These are phyloP conservation scores for Stagonosporopsis rhizophila DNA, from an alignment of 2,329 filamentous ascomycete species.

Conservation along the genomic window DNA sequence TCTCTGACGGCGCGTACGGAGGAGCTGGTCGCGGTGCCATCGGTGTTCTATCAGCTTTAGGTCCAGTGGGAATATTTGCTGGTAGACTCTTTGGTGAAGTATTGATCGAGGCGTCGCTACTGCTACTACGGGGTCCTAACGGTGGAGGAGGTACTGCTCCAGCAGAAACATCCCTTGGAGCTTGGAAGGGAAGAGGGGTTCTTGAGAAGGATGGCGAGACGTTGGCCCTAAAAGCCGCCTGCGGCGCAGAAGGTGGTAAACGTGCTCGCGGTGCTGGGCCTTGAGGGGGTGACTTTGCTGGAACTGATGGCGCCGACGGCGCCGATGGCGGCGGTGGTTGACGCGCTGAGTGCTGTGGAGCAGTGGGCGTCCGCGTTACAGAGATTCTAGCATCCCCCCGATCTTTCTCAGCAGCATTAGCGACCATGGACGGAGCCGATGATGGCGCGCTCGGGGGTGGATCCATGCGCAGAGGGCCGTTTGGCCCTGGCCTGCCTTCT, in stretches of 20 bases:
- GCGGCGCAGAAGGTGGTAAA: constrained; percentile 43
- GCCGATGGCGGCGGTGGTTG: constrained; percentile 19
- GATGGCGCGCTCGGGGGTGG: constrained; percentile 26
- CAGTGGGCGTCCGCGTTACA: not conserved
- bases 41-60: constrained; percentile 46
- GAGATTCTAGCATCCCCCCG: constrained; percentile 25
- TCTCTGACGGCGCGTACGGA: constrained; percentile 41
- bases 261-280: constrained; percentile 39
- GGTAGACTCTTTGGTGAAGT: constrained; percentile 48
- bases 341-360: constrained; percentile 18
- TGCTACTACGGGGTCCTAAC: constrained; percentile 34
- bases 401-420: constrained; percentile 18
- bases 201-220: constrained; percentile 45
- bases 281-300: constrained; percentile 40
- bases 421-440: constrained; percentile 16
- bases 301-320: constrained; percentile 22
- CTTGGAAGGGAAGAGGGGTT: constrained; percentile 33
- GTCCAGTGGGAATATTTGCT: constrained; percentile 51
- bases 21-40: constrained; percentile 41
- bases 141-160: constrained; percentile 30
- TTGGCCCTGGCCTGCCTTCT: constrained; percentile 25
- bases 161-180: constrained; percentile 39
- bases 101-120: constrained; percentile 32
- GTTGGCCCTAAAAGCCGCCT: constrained; percentile 41
- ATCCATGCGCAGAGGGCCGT: constrained; percentile 35